A percentile compares a stretch with the other conserved stretches of the same genome.
Conservation (phyloP, 2,329 filamentous ascomycete genomes). For the Aspergillus sclerotialis region DNA sequence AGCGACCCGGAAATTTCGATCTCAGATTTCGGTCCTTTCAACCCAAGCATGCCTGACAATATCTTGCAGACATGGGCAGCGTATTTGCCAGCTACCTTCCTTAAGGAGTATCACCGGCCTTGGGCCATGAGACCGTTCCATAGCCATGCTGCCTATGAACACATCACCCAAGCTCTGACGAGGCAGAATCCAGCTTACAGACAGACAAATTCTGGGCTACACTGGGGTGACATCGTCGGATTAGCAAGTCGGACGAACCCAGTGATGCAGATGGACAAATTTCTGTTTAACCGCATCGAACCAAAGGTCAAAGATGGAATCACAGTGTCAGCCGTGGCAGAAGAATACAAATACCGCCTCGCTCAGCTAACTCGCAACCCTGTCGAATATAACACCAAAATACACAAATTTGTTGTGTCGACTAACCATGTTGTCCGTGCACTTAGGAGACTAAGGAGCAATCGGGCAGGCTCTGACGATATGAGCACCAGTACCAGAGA, state of each 20-base stretch:
- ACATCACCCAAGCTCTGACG: slow-evolving; percentile 5
- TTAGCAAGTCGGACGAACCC: not conserved
- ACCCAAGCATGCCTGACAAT: not conserved
- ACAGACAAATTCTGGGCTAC: slow-evolving; percentile 4
- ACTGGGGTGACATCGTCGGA: slow-evolving; percentile 7
- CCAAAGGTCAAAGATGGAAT: slow-evolving; percentile 1
- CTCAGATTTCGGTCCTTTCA: slow-evolving; percentile 13
- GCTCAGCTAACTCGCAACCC: slow-evolving; percentile 3
- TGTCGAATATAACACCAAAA: not conserved
- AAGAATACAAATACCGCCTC: slow-evolving; percentile 5
- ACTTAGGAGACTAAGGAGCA: not conserved
- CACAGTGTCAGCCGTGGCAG: slow-evolving; percentile 1
- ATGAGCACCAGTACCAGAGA: too few relatives aligned
- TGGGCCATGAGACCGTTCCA: slow-evolving; percentile 10
- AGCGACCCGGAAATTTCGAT: not conserved
- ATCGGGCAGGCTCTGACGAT: not conserved
- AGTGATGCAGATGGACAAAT: not conserved
- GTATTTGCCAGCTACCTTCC: slow-evolving; percentile 11
- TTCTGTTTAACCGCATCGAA: not conserved
- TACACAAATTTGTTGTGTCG: not conserved
- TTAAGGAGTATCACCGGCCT: slow-evolving; percentile 7
- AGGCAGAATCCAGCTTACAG: slow-evolving; percentile 1
- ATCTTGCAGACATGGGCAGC: slow-evolving; percentile 6
- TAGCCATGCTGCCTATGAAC: slow-evolving; percentile 3
- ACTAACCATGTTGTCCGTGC: not conserved